Percentiles rank a stretch among this genome's conserved stretches.
Evolutionary conservation across 2,329 filamentous ascomycete genomes (phyloP).

Genomic region (Periconia sp.): DNA sequence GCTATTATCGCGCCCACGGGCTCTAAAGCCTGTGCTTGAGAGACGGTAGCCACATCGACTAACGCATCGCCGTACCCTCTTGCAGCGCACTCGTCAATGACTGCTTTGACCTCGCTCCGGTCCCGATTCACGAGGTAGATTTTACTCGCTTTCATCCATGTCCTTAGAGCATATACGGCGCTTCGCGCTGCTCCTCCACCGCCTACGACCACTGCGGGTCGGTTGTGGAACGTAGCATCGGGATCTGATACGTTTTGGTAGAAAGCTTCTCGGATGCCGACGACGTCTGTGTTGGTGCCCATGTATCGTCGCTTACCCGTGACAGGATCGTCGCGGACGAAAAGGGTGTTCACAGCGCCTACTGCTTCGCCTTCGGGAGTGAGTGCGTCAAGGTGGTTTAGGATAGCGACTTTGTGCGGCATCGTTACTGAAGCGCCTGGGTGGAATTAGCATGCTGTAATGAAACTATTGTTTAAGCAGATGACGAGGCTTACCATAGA

Average conservation of each 20-base stretch:
- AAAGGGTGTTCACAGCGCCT: slow-evolving; percentile 80
- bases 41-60: slow-evolving; percentile 61
- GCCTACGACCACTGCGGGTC: slow-evolving; percentile 72
- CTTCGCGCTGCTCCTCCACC: slow-evolving; percentile 78
- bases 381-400: slow-evolving; percentile 71
- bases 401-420: slow-evolving; percentile 80
- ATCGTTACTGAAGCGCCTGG: slow-evolving; percentile 74
- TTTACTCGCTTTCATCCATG: slow-evolving; percentile 66
- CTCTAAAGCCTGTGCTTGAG: slow-evolving; percentile 61
- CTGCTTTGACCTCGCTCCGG: slow-evolving; percentile 63
- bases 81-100: slow-evolving; percentile 64
- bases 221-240: slow-evolving; percentile 54
- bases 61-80: slow-evolving; percentile 63
- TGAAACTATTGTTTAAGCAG: neutral
- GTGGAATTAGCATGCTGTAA: neutral
- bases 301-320: slow-evolving; percentile 58
- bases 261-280: slow-evolving; percentile 76
- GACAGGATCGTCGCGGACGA: slow-evolving; percentile 55
- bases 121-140: slow-evolving; percentile 82
- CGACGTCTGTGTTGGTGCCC: slow-evolving; percentile 80
- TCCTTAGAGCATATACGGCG: slow-evolving; percentile 73
- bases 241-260: slow-evolving; percentile 48
- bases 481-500: slow-evolving; percentile 56
- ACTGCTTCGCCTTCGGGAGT: slow-evolving; percentile 73
- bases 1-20: slow-evolving; percentile 69